phyloP scores from a whole-genome alignment of 768 basidiomycete genomes.

The Lentinula aciculospora region DNA sequence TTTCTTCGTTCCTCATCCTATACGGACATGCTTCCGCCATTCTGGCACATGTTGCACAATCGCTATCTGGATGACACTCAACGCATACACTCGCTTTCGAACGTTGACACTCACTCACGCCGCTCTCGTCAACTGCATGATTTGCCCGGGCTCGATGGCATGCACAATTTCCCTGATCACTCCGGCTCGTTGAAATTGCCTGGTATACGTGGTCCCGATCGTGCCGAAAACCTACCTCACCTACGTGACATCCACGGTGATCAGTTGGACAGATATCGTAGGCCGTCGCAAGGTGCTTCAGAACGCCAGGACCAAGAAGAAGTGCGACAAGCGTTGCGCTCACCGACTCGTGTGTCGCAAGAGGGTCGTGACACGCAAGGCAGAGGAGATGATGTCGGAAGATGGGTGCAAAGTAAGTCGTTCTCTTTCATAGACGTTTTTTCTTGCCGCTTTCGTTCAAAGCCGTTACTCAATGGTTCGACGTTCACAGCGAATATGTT shows the following conservation, averaged over 20 bases:
- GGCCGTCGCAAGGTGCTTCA: background rate
- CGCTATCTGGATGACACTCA: background rate
- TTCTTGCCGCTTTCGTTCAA: too few relatives aligned
- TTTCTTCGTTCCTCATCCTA: background rate
- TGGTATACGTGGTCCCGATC: conserved; percentile 3
- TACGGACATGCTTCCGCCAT: conserved; percentile 2
- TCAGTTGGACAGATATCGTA: conserved; percentile 2
- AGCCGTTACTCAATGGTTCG: background rate
- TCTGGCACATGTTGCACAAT: background rate
- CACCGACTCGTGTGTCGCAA: background rate
- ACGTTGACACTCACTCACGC: background rate
- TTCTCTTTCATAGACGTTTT: background rate
- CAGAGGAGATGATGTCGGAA: conserved; percentile 22
- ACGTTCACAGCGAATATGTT: background rate
- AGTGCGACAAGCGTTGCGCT: background rate
- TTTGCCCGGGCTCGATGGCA: background rate
- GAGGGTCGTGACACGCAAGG: conserved; percentile 13
- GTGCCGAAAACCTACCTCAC: background rate
- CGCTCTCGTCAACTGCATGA: background rate
- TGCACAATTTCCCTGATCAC: background rate
- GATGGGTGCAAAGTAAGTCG: conserved; percentile 33
- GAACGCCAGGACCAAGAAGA: background rate
- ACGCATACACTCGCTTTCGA: background rate
- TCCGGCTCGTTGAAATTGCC: background rate
- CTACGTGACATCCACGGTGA: background rate